Percentiles rank a stretch among this genome's conserved stretches.
These are phyloP conservation scores for Septoria petroselini DNA, from an alignment of 2,329 filamentous ascomycete species.

Conservation along the genomic window DNA sequence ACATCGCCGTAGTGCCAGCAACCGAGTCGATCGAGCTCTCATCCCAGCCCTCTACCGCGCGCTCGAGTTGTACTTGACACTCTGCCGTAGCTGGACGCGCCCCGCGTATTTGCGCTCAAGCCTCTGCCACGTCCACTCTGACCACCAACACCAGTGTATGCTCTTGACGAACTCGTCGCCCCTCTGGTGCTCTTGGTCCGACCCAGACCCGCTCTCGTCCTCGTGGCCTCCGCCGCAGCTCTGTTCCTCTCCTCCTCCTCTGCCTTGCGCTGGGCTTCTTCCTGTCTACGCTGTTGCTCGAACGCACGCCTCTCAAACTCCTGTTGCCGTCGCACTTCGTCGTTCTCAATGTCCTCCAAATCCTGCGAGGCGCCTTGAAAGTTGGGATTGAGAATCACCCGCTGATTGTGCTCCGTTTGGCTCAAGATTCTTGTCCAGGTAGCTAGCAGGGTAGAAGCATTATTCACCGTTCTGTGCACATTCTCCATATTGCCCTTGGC, in stretches of 20 bases:
- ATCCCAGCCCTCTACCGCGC: conserved; percentile 34
- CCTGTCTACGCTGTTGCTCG: conserved; percentile 74
- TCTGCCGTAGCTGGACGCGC: conserved; percentile 46
- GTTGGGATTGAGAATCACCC: conserved; percentile 78
- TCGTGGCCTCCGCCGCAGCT: conserved; percentile 49
- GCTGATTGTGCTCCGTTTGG: conserved; percentile 96
- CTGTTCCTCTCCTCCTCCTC: conserved; percentile 54
- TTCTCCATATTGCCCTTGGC: conserved; percentile 78
- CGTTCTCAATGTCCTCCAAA: conserved; percentile 78
- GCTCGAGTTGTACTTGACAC: conserved; percentile 35
- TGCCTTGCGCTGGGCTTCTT: conserved; percentile 55
- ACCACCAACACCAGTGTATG: conserved; percentile 45
- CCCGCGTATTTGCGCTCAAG: conserved; percentile 43
- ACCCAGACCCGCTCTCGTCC: conserved; percentile 36
- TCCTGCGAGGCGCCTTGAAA: conserved; percentile 91
- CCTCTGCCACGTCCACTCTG: conserved; percentile 54
- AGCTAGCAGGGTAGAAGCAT: conserved; percentile 83
- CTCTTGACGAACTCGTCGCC: conserved; percentile 34
- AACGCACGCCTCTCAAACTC: conserved; percentile 72
- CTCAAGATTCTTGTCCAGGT: conserved; percentile 95
- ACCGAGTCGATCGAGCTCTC: too few species aligned
- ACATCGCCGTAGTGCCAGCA: too few species aligned
- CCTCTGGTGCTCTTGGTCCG: conserved; percentile 34
- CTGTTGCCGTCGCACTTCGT: conserved; percentile 68
- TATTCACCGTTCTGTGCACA: conserved; percentile 78